phyloP scores from a whole-genome alignment of 306 rosid genomes.

The Cucumis melo region DNA sequence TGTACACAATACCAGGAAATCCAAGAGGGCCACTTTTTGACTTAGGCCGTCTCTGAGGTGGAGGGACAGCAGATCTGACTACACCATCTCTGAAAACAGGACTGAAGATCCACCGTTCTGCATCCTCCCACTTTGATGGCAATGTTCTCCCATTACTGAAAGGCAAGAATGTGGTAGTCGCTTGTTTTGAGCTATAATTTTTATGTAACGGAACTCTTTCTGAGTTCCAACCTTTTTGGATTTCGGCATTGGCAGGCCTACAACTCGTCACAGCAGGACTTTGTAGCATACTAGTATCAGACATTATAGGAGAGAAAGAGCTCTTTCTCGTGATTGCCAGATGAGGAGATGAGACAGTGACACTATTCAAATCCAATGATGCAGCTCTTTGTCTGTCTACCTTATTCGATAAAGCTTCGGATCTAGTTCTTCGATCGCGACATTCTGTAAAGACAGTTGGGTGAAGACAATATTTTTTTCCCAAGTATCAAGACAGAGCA shows the following conservation, averaged over 20 bases:
- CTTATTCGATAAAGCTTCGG: conserved; percentile 51
- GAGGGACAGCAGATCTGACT: conserved; percentile 37
- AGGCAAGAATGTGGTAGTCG: conserved; percentile 32
- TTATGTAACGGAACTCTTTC: conserved; percentile 70
- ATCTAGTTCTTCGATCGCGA: conserved; percentile 77
- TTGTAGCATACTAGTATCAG: conserved; percentile 34
- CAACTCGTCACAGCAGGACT: conserved; percentile 69
- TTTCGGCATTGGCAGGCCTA: conserved; percentile 36
- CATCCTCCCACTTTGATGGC: conserved; percentile 99
- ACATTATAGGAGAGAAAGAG: conserved; percentile 32
- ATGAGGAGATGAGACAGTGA: conserved; percentile 55
- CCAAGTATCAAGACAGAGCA: background rate
- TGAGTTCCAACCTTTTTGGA: conserved; percentile 92
- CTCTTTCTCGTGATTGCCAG: conserved; percentile 48
- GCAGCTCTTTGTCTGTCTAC: conserved; percentile 76
- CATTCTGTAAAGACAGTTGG: conserved; percentile 36
- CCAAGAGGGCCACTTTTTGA: conserved; percentile 98
- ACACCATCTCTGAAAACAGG: conserved; percentile 62
- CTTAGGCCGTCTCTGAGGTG: conserved; percentile 64
- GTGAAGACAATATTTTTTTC: background rate
- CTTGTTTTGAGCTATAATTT: conserved; percentile 40
- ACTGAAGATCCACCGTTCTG: conserved; percentile 96
- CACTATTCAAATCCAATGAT: conserved; percentile 88
- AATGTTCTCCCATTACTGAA: conserved; percentile 63
- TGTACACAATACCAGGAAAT: conserved; percentile 57